Conservation (phyloP, 139 green algal species). For the Haematococcus lacustris region DNA sequence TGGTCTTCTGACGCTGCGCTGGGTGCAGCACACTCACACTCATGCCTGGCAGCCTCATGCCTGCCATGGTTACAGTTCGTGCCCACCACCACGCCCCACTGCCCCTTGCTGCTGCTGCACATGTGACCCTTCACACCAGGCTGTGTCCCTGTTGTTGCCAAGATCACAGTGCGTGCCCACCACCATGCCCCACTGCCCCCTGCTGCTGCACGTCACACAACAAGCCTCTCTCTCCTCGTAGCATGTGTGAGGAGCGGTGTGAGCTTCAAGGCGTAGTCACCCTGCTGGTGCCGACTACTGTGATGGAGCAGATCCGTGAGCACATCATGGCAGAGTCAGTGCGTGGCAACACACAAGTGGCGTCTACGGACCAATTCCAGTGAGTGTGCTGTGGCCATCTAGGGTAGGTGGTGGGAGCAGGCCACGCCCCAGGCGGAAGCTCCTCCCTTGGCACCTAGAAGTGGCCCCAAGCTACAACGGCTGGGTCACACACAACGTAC, state of each 20-base stretch:
- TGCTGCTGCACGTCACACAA: neutral
- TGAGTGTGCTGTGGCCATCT: too few relatives aligned
- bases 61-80: too few relatives aligned
- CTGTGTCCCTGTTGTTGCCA: neutral
- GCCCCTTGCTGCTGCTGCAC: too few relatives aligned
- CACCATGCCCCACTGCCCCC: neutral
- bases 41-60: too few relatives aligned
- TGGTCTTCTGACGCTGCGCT: too few relatives aligned
- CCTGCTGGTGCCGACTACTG: neutral
- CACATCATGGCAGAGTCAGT: slow-evolving; percentile 71
- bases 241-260: neutral
- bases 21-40: too few relatives aligned
- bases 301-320: slow-evolving; percentile 61
- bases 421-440: too few relatives aligned
- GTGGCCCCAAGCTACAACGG: too few relatives aligned
- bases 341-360: slow-evolving; percentile 39
- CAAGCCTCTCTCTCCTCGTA: neutral
- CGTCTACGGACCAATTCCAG: slow-evolving; percentile 93
- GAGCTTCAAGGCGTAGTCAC: neutral
- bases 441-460: too few relatives aligned
- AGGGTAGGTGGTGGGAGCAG: too few relatives aligned
- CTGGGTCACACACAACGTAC: too few relatives aligned
- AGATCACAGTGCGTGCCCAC: neutral
- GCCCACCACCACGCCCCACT: too few relatives aligned
- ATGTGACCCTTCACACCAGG: neutral